Conservation (phyloP, 306 rosid species). For the Abrus pulchellus region DNA sequence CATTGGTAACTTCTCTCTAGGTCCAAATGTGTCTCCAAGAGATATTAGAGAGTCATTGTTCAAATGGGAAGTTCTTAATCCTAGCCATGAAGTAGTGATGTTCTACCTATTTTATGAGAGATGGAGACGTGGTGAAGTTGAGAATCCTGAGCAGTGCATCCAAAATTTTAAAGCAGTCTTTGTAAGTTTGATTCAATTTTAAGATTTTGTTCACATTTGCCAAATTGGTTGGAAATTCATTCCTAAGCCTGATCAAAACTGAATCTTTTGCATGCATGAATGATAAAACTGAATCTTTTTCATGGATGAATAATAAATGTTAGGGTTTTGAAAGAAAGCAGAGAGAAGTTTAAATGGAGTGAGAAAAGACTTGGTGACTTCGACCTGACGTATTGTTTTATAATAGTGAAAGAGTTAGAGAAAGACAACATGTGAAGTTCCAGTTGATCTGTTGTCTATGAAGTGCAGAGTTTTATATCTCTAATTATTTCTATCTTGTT, state of each 20-base stretch:
- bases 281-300: conserved; percentile 3
- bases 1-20: conserved; percentile 69
- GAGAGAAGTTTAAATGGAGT: conserved; percentile 13
- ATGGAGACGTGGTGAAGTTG: conserved; percentile 79
- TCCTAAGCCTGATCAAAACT: conserved; percentile 23
- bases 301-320: conserved; percentile 17
- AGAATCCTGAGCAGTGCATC: conserved; percentile 59
- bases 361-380: conserved; percentile 9
- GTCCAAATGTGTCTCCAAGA: conserved; percentile 80
- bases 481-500: conserved; percentile 5
- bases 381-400: conserved; percentile 5
- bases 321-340: conserved; percentile 25
- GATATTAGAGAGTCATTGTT: conserved; percentile 58
- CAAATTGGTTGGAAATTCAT: conserved; percentile 25
- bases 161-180: conserved; percentile 58
- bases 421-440: conserved; percentile 39
- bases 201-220: not conserved
- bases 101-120: conserved; percentile 74
- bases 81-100: conserved; percentile 68
- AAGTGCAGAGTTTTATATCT: conserved; percentile 32
- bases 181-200: conserved; percentile 62
- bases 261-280: conserved; percentile 39
- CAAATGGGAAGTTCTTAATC: conserved; percentile 47
- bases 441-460: conserved; percentile 14
- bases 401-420: conserved; percentile 17